Evolutionary conservation across 2,329 filamentous ascomycete genomes (phyloP), one percentile per base, ranked within the genome.

Genomic region (Coleophoma crateriformis): DNA sequence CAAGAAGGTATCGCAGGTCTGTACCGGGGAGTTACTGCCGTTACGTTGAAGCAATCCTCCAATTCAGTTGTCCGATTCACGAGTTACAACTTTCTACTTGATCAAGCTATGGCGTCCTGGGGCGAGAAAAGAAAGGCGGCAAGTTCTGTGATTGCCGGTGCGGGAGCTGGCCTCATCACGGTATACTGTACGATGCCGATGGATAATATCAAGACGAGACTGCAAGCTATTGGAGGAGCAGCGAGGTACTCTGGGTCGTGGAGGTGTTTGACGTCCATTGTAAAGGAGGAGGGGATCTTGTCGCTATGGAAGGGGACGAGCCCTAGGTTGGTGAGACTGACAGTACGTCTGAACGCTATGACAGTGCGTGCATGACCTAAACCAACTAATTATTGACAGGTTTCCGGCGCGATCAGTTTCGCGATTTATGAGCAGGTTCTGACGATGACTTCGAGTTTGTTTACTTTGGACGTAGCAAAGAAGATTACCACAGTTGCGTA

Each of bases 131-230:
- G n/a, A n/a, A n/a, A n/a, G n/a, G n/a, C n/a, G n/a, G n/a, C n/a
- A n/a, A 46, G 48, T 34, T 55, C 59, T 3, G 49, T 55, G 2
- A 39, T 49, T 14, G 51, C 53, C 6, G 57, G 55, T 12, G 55
- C 57, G 10, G 48, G 49, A 2, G 56, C 54, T 20, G 58, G 55
- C 2, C 40, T 61, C 3, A 27, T 61, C 3, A 61, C 60, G 3
- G 59, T 60, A 42, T 60, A 54, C 32, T 47, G 46, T 13, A 53
- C 48, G 11, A 61, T 61, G 57, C 59, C 57, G 12, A 57, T 61
- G 32, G 58, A 61, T 41, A 59, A 57, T 14, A 56, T 58, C 34
- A 62, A 61, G 54, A 61, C 60, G 3, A 37, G 55, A 10, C 52
- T 61, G 52, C 58, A 61, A 37, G 50, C 42, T n/a, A 37, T 46